Conservation (phyloP, 768 basidiomycete genomes). For the Amanita pseudoporphyria region DNA sequence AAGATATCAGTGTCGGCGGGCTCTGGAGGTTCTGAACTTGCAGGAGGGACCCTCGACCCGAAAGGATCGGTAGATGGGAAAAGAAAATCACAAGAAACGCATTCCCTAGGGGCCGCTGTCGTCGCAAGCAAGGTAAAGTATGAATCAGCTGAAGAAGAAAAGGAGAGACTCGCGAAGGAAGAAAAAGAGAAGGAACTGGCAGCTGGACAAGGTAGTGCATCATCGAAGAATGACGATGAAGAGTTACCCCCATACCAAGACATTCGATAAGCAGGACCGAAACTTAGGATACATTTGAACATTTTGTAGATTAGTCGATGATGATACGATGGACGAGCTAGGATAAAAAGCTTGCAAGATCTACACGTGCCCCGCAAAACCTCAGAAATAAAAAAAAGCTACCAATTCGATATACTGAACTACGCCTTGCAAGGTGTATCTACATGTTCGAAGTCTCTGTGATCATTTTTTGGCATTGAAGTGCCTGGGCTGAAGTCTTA, state of each 20-base stretch:
- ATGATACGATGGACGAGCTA: not conserved
- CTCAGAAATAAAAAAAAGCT: too few species aligned
- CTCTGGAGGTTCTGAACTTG: constrained; percentile 51
- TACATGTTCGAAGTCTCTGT: not conserved
- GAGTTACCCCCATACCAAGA: constrained; percentile 44
- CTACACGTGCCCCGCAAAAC: too few species aligned
- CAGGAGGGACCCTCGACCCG: constrained; percentile 50
- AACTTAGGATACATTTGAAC: not conserved
- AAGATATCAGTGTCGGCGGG: constrained; percentile 62
- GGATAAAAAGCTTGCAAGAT: not conserved
- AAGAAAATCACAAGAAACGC: constrained; percentile 23
- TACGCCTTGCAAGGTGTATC: not conserved
- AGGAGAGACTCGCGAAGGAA: constrained; percentile 53
- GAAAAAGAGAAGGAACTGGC: constrained; percentile 47
- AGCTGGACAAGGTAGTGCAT: constrained; percentile 14
- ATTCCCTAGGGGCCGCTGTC: not conserved
- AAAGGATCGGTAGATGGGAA: constrained; percentile 29
- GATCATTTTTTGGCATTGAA: not conserved
- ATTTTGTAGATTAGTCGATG: not conserved
- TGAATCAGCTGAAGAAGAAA: constrained; percentile 57
- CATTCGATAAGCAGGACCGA: constrained; percentile 9
- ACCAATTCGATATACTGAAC: too few species aligned
- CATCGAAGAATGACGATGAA: constrained; percentile 23
- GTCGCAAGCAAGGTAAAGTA: not conserved
- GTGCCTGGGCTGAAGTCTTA: not conserved